A percentile compares a stretch with the other conserved stretches of the same genome.
These are phyloP conservation scores for Paramecium octaurelia DNA, from an alignment of 73 alveolate species.

Conservation along the genomic window DNA sequence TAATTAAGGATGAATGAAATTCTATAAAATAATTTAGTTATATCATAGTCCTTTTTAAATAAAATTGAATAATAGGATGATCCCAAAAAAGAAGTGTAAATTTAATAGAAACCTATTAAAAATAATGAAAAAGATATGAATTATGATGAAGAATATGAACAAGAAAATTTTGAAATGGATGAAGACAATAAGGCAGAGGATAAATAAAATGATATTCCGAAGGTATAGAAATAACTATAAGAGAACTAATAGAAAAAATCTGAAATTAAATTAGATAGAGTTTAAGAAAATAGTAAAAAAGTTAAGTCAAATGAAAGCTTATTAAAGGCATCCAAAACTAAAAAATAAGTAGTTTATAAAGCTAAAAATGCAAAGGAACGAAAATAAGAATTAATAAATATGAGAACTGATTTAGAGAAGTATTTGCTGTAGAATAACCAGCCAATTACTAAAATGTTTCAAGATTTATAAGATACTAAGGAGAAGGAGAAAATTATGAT, in stretches of 20 bases:
- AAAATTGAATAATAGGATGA: neutral
- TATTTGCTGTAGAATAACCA: neutral
- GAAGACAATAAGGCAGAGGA: neutral
- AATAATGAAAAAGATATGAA: neutral
- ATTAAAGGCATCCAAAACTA: neutral
- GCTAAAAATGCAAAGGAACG: constrained; percentile 25
- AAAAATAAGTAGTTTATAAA: neutral
- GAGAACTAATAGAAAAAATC: neutral
- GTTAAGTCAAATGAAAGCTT: neutral
- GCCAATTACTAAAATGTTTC: neutral
- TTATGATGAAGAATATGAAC: neutral
- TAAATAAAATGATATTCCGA: neutral
- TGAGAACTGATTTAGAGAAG: neutral
- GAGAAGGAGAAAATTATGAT: constrained; percentile 17
- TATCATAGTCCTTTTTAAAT: neutral
- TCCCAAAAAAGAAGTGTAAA: neutral
- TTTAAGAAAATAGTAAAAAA: neutral
- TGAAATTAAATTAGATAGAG: neutral
- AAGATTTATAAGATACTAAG: neutral
- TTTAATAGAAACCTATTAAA: neutral
- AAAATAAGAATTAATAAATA: neutral
- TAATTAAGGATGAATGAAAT: neutral
- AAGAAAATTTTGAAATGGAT: neutral
- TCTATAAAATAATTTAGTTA: neutral
- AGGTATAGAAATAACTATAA: neutral